A percentile compares a stretch with the other conserved stretches of the same genome.
phyloP scores from a whole-genome alignment of 495 filamentous ascomycete genomes.

The Tuber borchii region DNA sequence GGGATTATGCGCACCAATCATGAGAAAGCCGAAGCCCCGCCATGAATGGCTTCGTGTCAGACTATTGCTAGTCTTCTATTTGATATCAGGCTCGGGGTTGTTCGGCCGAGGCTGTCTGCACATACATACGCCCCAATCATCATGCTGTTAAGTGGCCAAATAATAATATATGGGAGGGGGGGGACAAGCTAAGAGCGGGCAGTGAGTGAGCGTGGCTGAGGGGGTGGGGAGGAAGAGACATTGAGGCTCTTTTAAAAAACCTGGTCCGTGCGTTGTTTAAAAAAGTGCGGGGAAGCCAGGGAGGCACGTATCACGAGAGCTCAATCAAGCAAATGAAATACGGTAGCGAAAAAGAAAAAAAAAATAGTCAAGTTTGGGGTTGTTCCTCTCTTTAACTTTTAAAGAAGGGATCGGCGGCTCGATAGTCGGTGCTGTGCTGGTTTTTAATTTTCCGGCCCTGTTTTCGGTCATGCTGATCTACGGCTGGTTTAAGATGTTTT shows the following conservation, averaged over 20 bases:
- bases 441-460: background rate
- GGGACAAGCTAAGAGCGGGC: background rate
- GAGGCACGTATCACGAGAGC: background rate
- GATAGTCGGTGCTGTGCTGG: background rate
- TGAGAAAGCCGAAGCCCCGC: background rate
- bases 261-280: conserved; percentile 1
- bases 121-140: background rate
- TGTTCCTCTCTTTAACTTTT: background rate
- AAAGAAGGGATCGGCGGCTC: background rate
- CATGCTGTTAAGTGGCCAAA: background rate
- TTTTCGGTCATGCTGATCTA: background rate
- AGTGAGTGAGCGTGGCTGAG: background rate
- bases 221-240: background rate
- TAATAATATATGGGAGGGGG: background rate
- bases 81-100: background rate
- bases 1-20: background rate
- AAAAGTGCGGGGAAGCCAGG: conserved; percentile 1
- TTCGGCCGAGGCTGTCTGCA: background rate
- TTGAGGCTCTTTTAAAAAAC: background rate
- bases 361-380: background rate
- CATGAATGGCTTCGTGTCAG: background rate
- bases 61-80: background rate
- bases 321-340: background rate
- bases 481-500: background rate
- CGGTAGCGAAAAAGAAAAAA: background rate